Evolutionary conservation across 2,329 filamentous ascomycete genomes (phyloP).

Genomic region (Hypoxylon sp.): DNA sequence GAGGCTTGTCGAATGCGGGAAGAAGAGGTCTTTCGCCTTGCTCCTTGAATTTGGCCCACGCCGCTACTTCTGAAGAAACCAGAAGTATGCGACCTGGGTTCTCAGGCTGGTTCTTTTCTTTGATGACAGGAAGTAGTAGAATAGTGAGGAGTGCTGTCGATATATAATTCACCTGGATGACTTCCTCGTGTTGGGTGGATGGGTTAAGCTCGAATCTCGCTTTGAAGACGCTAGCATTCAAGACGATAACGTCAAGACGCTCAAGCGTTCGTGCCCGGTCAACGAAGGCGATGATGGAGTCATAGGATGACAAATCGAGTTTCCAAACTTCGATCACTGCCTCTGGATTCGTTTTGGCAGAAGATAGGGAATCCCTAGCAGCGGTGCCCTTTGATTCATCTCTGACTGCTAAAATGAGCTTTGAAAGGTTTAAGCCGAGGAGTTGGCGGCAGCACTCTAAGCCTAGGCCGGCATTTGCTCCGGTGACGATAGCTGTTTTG

Average conservation of each 20-base stretch:
- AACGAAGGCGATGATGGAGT: constrained; percentile 58
- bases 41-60: constrained; percentile 33
- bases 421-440: constrained; percentile 49
- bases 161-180: constrained; percentile 66
- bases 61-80: constrained; percentile 43
- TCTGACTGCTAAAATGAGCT: constrained; percentile 55
- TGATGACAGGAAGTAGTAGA: constrained; percentile 63
- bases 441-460: constrained; percentile 55
- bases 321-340: constrained; percentile 58
- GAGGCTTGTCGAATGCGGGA: constrained; percentile 14
- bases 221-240: constrained; percentile 52
- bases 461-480: constrained; percentile 55
- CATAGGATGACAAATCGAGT: constrained; percentile 59
- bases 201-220: constrained; percentile 37
- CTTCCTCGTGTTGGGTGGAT: constrained; percentile 57
- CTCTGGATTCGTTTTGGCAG: neutral
- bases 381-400: constrained; percentile 50
- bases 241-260: constrained; percentile 58
- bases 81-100: constrained; percentile 33
- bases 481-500: constrained; percentile 52
- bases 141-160: constrained; percentile 64
- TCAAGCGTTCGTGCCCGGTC: constrained; percentile 51
- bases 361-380: constrained; percentile 2
- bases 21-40: constrained; percentile 7
- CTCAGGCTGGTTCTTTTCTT: constrained; percentile 38